phyloP scores from a whole-genome alignment of 139 green algal genomes.

The Zygnema cylindricum region DNA sequence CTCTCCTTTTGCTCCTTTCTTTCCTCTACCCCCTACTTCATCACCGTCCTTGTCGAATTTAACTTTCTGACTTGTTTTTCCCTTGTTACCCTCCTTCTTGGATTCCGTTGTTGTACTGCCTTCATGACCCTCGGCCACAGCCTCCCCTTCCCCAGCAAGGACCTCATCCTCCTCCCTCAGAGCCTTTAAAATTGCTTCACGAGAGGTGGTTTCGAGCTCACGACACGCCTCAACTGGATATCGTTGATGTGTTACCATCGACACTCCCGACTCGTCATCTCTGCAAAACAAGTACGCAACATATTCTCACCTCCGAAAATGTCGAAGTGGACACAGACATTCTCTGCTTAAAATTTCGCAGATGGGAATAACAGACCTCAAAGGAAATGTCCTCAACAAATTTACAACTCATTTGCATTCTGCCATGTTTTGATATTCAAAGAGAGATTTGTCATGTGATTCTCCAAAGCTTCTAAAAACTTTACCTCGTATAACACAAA shows the following conservation, averaged over 20 bases:
- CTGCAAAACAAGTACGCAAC: constrained; percentile 33
- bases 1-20: constrained; percentile 35
- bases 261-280: constrained; percentile 85
- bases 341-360: no score
- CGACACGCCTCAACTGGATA: constrained; percentile 73
- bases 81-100: neutral
- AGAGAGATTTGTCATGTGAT: no score
- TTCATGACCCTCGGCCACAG: neutral
- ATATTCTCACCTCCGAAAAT: no score
- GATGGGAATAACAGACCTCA: no score
- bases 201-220: constrained; percentile 13
- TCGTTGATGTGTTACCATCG: constrained; percentile 76
- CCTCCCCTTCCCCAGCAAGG: constrained; percentile 23
- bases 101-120: neutral
- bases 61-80: neutral
- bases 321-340: no score
- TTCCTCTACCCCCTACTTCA: constrained; percentile 38
- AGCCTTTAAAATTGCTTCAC: constrained; percentile 23
- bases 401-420: no score
- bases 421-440: no score
- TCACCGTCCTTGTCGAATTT: neutral
- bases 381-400: no score
- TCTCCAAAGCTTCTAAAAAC: no score
- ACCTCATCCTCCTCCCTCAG: constrained; percentile 24
- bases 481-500: no score